phyloP scores from a whole-genome alignment of 1,139 yeast genomes.

The Scheffersomyces cryptocercus region DNA sequence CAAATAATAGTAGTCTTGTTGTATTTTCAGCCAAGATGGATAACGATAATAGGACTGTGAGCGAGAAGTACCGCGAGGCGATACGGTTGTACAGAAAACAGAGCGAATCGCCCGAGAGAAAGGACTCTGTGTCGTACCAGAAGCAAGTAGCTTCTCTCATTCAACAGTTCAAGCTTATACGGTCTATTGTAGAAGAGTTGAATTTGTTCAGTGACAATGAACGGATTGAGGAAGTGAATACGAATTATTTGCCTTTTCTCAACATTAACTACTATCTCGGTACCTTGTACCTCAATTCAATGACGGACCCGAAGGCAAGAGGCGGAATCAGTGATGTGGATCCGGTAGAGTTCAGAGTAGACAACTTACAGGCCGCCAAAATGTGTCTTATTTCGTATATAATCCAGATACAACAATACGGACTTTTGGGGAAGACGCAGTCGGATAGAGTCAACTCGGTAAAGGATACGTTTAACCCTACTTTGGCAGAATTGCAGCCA shows the following conservation, averaged over 20 bases:
- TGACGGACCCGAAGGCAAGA: constrained; percentile 5
- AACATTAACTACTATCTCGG: constrained; percentile 56
- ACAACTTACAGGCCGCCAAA: constrained; percentile 44
- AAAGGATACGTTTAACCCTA: constrained; percentile 42
- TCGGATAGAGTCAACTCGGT: constrained; percentile 39
- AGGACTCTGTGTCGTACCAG: constrained; percentile 32
- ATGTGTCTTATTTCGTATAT: constrained; percentile 47
- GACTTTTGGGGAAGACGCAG: constrained; percentile 43
- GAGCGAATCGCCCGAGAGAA: constrained; percentile 16
- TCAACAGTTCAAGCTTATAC: constrained; percentile 29
- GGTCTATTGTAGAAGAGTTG: constrained; percentile 24
- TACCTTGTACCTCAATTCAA: constrained; percentile 17
- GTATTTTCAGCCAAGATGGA: no score
- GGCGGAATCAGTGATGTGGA: constrained; percentile 11
- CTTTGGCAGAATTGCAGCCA: constrained; percentile 30
- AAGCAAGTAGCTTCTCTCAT: constrained; percentile 18
- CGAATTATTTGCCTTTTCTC: constrained; percentile 56
- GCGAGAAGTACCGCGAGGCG: constrained; percentile 16
- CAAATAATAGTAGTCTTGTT: no score
- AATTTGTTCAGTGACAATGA: constrained; percentile 64
- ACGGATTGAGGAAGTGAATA: constrained; percentile 54
- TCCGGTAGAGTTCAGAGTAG: constrained; percentile 27
- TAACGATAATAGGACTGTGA: constrained; percentile 10
- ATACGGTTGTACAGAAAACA: constrained; percentile 9
- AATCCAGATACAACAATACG: constrained; percentile 38